phyloP scores from a whole-genome alignment of 805 yeast species.

The Kluyveromyces dobzhanskii region DNA sequence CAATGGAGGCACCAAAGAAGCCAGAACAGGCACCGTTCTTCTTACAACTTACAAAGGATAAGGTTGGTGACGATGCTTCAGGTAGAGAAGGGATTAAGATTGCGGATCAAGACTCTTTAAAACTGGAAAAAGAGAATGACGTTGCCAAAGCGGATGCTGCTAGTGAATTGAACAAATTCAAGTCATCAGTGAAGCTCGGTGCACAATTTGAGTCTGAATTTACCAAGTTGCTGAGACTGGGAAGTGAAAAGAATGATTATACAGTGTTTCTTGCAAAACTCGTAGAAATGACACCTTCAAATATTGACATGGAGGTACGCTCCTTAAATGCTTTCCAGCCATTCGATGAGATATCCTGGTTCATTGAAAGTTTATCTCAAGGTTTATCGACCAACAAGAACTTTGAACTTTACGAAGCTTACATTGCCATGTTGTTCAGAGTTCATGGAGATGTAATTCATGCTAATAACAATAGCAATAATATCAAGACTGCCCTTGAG shows the following conservation, averaged over 20 bases:
- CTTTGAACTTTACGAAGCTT: conserved; percentile 75
- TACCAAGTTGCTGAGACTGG: conserved; percentile 54
- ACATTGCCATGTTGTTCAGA: conserved; percentile 63
- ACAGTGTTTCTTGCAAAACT: conserved; percentile 46
- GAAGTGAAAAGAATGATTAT: conserved; percentile 35
- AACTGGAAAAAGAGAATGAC: conserved; percentile 9
- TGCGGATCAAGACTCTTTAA: conserved; percentile 4
- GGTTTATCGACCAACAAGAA: conserved; percentile 52
- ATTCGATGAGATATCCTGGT: conserved; percentile 52
- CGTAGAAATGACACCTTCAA: conserved; percentile 59
- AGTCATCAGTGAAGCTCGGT: conserved; percentile 28
- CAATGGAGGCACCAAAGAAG: conserved; percentile 78
- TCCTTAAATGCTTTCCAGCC: conserved; percentile 65
- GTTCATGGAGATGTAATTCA: conserved; percentile 76
- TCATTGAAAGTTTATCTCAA: conserved; percentile 55
- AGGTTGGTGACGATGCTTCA: conserved; percentile 63
- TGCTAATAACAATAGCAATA: conserved; percentile 30
- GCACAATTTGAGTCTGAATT: conserved; percentile 59
- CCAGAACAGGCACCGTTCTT: conserved; percentile 81
- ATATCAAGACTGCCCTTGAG: conserved; percentile 39
- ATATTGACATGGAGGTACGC: conserved; percentile 78
- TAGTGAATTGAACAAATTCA: conserved; percentile 21
- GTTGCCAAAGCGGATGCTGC: conserved; percentile 19
- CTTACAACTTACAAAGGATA: conserved; percentile 54
- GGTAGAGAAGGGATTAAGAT: conserved; percentile 30